Base-by-base conservation (phyloP, 1,284 basidiomycete species). In the Rhodotorula mucilaginosa region DNA sequence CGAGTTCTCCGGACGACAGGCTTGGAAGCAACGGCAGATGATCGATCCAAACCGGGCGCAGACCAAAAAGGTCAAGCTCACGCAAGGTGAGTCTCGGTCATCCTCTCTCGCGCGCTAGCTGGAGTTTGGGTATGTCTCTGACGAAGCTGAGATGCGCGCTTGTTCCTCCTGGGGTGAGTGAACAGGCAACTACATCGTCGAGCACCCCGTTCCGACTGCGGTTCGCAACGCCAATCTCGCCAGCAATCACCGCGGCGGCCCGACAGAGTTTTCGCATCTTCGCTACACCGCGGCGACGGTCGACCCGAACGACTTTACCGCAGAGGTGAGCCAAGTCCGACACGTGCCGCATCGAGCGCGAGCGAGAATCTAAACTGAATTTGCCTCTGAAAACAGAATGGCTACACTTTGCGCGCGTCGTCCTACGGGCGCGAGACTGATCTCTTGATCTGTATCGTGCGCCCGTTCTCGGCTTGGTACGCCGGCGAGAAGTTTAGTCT, bases 301-400 rank as follows among this genome's bases (percentile, higher is more conserved):
- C 78, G 95, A 97, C 80, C 94, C 95, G 10, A 95, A 98, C 80
- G 94, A 97, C 77, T 98, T 97, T 79, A 84, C 84, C 6, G 87
- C 89, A 78, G 88, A 74, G 44, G 63, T 64, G 39, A n/a, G 54
- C 39, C 2, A 44, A 13, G 18, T 34, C 10, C 39, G 39, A 44
- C 21, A 15, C 47, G 19, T 46, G 13, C 5, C 58, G 26, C 2
- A 46, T 7, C 46, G 7, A n/a, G 34, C n/a, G 29, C 1, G 51
- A 21, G 51, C 51, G 19, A 52, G 23, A n/a, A 13, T 8, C 51
- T 2, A 21, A 2, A 2, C 15, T 65, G 29, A 39, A 10, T 23
- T 19, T 1, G 60, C 44, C 13, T n/a, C 2, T 73, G 47, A 87
- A 2, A 16, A 46, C 54, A 64, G 57, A 88, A 87, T 79, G 95